Percentiles rank a stretch among this genome's conserved stretches.
Conservation (phyloP, 257 asterid genomes). For the Nicotiana noctiflora region DNA sequence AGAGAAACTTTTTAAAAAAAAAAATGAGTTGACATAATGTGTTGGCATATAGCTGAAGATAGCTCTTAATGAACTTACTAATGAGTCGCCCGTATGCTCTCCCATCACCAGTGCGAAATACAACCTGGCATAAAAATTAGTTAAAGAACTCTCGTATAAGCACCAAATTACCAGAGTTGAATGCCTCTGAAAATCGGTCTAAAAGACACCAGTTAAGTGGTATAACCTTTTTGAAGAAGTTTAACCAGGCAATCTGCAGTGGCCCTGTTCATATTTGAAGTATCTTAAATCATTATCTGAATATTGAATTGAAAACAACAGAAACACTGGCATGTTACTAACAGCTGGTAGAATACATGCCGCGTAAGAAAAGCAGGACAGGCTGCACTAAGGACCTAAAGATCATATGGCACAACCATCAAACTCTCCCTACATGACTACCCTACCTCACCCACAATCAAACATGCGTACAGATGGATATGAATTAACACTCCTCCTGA, state of each 20-base stretch:
- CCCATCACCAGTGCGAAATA: constrained; percentile 56
- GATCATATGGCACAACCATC: neutral
- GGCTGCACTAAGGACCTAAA: neutral
- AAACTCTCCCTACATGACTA: neutral
- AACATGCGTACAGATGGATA: neutral
- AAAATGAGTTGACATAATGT: neutral
- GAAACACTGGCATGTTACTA: neutral
- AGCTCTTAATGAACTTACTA: constrained; percentile 33
- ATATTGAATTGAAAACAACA: neutral
- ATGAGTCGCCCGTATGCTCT: constrained; percentile 65
- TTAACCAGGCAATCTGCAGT: constrained; percentile 56
- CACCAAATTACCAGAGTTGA: constrained; percentile 1
- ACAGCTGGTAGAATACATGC: neutral
- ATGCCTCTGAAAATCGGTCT: neutral
- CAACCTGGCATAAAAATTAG: constrained; percentile 31
- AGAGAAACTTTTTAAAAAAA: neutral
- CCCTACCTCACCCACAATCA: constrained; percentile 3
- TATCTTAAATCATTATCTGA: constrained; percentile 4
- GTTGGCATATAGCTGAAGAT: neutral
- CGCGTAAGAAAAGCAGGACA: neutral
- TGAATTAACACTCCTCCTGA: neutral
- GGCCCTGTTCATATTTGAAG: constrained; percentile 42
- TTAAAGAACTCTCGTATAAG: neutral
- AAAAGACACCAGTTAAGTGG: neutral
- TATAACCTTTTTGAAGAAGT: constrained; percentile 54